A percentile compares a stretch with the other conserved stretches of the same genome.
phyloP scores from a whole-genome alignment of 2,329 filamentous ascomycete genomes.

The Fusarium tricinctum region DNA sequence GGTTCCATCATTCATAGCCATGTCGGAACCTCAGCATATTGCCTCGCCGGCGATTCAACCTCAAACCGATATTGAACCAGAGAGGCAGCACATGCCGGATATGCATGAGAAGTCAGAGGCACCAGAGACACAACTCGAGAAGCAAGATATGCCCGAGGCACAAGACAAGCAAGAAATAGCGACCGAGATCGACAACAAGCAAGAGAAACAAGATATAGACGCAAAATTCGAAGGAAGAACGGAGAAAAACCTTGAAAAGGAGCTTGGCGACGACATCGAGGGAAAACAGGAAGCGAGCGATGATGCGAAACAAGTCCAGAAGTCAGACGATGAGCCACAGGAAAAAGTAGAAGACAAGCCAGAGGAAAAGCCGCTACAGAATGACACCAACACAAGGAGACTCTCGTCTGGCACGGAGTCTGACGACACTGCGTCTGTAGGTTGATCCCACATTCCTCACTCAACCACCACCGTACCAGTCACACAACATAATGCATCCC shows the following conservation, averaged over 20 bases:
- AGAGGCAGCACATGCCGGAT: conserved; percentile 20
- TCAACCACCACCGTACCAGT: conserved; percentile 28
- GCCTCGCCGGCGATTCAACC: conserved; percentile 44
- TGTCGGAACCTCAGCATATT: conserved; percentile 54
- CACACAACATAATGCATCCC: conserved; percentile 38
- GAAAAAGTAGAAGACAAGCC: neutral
- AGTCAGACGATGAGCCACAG: neutral
- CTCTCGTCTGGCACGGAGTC: conserved; percentile 52
- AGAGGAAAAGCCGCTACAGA: conserved; percentile 34
- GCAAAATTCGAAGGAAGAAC: conserved; percentile 8
- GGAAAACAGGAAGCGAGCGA: conserved; percentile 5
- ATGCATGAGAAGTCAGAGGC: conserved; percentile 7
- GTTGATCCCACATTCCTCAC: conserved; percentile 39
- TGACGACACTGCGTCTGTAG: conserved; percentile 51
- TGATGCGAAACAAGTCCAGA: conserved; percentile 6
- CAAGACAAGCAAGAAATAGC: conserved; percentile 20
- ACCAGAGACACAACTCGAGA: conserved; percentile 7
- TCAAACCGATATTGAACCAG: conserved; percentile 20
- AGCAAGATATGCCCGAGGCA: conserved; percentile 11
- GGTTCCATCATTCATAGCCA: conserved; percentile 39
- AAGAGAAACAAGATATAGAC: conserved; percentile 14
- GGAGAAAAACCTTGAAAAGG: conserved; percentile 16
- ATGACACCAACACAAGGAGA: conserved; percentile 46
- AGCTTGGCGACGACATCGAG: conserved; percentile 1
- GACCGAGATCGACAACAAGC: conserved; percentile 17